Percentiles rank a stretch among this genome's conserved stretches.
These are phyloP conservation scores for Amylocarpus encephaloides DNA, from an alignment of 2,329 filamentous ascomycete genomes.

Conservation along the genomic window DNA sequence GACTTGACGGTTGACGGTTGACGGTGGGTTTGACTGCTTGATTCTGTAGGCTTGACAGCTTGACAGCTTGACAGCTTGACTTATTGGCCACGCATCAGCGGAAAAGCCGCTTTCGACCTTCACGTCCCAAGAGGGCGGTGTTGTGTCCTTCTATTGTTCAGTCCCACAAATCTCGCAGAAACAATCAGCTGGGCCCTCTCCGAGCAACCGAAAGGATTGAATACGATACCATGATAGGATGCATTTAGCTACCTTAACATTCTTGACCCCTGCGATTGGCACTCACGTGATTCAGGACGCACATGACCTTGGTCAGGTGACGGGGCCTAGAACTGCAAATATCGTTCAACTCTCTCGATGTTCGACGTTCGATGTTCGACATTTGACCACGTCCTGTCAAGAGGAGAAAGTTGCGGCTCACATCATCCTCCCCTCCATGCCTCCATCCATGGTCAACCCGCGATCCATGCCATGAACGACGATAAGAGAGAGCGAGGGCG, in stretches of 20 bases:
- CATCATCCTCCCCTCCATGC: conserved; percentile 5
- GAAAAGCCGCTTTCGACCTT: conserved; percentile 13
- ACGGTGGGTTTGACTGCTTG: too few species aligned
- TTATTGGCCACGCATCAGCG: conserved; percentile 20
- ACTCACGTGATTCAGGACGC: neutral
- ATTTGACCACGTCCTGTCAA: neutral
- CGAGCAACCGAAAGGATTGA: conserved; percentile 15
- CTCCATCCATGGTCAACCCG: neutral
- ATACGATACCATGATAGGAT: conserved; percentile 3
- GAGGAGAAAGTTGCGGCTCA: neutral
- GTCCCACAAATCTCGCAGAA: conserved; percentile 17
- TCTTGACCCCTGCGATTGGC: neutral
- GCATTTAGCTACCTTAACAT: neutral
- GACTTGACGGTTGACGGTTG: too few species aligned
- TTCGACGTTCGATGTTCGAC: neutral
- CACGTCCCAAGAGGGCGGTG: conserved; percentile 5
- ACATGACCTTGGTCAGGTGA: too few species aligned
- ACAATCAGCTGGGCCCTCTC: conserved; percentile 13
- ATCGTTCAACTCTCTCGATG: neutral
- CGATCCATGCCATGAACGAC: conserved; percentile 3
- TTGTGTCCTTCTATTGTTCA: conserved; percentile 6
- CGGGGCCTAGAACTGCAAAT: neutral
- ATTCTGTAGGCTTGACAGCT: too few species aligned
- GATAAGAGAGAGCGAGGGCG: conserved; percentile 5
- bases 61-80: too few species aligned